These are phyloP conservation scores for Pichia paraexigua DNA, from an alignment of 805 yeast genomes.

Conservation along the genomic window DNA sequence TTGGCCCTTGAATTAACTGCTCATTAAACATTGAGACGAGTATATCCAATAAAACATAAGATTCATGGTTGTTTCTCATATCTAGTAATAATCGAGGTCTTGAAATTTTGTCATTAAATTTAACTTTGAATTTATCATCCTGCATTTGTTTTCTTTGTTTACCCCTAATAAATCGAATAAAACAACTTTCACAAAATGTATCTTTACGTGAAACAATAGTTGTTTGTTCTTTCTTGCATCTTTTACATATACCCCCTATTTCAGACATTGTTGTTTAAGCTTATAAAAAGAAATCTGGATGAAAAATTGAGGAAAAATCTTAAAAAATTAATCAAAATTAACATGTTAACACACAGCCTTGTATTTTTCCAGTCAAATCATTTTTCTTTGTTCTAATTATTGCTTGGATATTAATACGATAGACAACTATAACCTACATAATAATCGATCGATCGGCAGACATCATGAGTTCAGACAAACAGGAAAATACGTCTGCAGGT, in stretches of 20 bases:
- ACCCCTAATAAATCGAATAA: constrained; percentile 60
- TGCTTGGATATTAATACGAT: too few relatives aligned
- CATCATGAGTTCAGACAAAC: neutral
- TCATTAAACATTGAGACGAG: constrained; percentile 51
- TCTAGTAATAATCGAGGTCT: constrained; percentile 47
- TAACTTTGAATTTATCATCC: constrained; percentile 64
- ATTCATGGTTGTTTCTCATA: constrained; percentile 58
- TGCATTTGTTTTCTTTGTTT: constrained; percentile 77
- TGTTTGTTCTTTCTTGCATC: constrained; percentile 41
- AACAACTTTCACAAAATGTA: constrained; percentile 59
- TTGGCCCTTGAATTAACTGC: constrained; percentile 46
- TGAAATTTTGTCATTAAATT: constrained; percentile 40
- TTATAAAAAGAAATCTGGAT: neutral
- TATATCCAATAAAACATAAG: constrained; percentile 63
- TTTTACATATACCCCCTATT: constrained; percentile 30
- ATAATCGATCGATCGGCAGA: neutral
- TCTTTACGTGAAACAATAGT: constrained; percentile 52
- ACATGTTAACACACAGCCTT: neutral
- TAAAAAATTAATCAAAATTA: neutral
- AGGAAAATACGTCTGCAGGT: neutral
- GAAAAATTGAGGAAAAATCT: neutral
- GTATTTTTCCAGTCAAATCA: neutral
- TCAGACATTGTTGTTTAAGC: neutral
- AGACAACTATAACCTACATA: too few relatives aligned
- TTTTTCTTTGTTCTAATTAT: neutral